A percentile compares a stretch with the other conserved stretches of the same genome.
Conservation (phyloP, 441 rosid species). For the Syzygium syzygioides region DNA sequence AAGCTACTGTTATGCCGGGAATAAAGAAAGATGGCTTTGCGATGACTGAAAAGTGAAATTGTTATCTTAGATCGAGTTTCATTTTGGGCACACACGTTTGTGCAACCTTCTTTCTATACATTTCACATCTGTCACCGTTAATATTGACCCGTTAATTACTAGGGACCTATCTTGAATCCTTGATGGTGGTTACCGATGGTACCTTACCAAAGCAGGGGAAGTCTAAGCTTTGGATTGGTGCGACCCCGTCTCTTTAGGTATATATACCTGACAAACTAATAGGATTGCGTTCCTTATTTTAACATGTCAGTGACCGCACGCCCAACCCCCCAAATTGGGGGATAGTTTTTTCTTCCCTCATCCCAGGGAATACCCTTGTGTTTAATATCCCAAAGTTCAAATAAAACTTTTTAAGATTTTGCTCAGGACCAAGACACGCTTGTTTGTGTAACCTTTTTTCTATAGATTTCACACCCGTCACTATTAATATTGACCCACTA, state of each 20-base stretch:
- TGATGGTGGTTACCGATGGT: no score
- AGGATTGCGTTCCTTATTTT: no score
- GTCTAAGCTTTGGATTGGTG: no score
- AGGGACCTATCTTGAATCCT: no score
- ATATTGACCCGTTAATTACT: no score
- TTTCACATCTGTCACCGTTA: no score
- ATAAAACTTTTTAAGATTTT: no score
- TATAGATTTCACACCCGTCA: fast-evolving
- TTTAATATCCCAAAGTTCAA: no score
- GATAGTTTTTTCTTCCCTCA: no score
- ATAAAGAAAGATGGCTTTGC: background rate
- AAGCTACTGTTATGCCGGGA: background rate
- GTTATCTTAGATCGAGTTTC: background rate
- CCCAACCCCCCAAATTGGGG: no score
- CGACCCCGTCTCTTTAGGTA: fast-evolving
- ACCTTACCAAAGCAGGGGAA: no score
- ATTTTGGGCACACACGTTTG: background rate
- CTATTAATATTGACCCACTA: fast-evolving
- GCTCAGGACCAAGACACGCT: background rate
- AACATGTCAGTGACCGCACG: fast-evolving
- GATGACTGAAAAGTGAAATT: background rate
- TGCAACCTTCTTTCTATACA: background rate
- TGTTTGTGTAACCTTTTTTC: background rate
- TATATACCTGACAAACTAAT: fast-evolving
- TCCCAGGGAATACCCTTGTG: fast-evolving